Percentiles rank a stretch among this genome's conserved stretches.
phyloP scores from a whole-genome alignment of 441 rosid species.

The Metrosideros polymorpha region DNA sequence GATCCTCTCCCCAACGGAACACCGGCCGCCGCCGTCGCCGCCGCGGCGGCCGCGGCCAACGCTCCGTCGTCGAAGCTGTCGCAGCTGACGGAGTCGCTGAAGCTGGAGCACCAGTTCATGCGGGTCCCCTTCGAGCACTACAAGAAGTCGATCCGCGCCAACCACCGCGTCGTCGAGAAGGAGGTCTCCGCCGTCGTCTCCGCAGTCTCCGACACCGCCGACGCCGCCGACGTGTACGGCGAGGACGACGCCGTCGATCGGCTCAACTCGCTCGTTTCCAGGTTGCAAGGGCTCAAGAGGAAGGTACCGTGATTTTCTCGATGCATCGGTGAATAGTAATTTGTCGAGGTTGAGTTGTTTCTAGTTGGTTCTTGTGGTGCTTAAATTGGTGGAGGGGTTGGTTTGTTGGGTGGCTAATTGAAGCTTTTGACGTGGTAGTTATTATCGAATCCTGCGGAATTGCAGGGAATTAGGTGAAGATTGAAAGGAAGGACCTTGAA shows the following conservation, averaged over 20 bases:
- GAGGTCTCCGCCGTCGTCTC: slow-evolving; percentile 62
- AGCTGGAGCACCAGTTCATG: slow-evolving; percentile 83
- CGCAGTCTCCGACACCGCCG: slow-evolving; percentile 46
- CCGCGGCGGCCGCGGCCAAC: slow-evolving; percentile 12
- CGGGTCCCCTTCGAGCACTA: slow-evolving; percentile 93
- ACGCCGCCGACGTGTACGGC: slow-evolving; percentile 35
- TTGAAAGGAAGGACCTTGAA: neutral
- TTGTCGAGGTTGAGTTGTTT: neutral
- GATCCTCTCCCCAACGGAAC: slow-evolving; percentile 59
- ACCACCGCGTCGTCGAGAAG: slow-evolving; percentile 70
- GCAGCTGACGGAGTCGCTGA: slow-evolving; percentile 71
- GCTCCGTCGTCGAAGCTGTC: slow-evolving; percentile 36
- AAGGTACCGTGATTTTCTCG: slow-evolving; percentile 34
- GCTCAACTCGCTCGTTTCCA: slow-evolving; percentile 73
- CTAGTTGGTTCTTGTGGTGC: neutral
- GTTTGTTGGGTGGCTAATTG: neutral
- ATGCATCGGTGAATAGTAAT: neutral
- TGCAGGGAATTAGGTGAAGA: neutral
- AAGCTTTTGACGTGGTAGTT: neutral
- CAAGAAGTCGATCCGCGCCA: slow-evolving; percentile 82
- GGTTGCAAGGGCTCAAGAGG: slow-evolving; percentile 87
- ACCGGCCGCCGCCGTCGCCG: slow-evolving; percentile 16
- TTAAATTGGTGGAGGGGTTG: neutral
- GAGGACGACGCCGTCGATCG: slow-evolving; percentile 67
- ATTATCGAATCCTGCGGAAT: neutral